A percentile compares a stretch with the other conserved stretches of the same genome.
Evolutionary conservation across 805 yeast species (phyloP).

Genomic region (Metschnikowia koreensis): DNA sequence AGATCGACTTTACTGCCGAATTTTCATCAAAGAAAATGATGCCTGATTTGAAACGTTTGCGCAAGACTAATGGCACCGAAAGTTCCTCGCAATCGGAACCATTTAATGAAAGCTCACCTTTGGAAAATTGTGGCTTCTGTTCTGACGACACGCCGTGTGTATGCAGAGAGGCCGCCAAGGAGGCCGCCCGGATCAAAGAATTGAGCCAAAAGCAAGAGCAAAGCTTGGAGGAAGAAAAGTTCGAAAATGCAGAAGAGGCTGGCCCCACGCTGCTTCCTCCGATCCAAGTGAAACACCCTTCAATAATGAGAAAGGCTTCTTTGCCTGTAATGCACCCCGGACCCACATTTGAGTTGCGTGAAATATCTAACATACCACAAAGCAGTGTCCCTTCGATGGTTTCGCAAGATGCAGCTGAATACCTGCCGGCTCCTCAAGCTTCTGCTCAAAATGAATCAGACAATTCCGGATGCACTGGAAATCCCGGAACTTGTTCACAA

Average conservation of each 20-base stretch:
- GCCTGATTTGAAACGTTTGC: conserved; percentile 39
- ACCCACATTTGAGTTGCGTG: conserved; percentile 53
- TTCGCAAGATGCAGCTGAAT: conserved; percentile 2
- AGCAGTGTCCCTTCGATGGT: conserved; percentile 37
- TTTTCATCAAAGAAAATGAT: conserved; percentile 29
- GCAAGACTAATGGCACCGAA: conserved; percentile 11
- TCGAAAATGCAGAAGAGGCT: conserved; percentile 30
- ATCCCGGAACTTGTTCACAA: conserved; percentile 83
- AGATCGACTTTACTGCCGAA: conserved; percentile 57
- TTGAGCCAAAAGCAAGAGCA: conserved; percentile 20
- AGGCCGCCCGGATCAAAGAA: conserved; percentile 40
- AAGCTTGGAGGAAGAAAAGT: conserved; percentile 12
- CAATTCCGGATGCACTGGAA: conserved; percentile 66
- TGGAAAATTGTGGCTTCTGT: conserved; percentile 90
- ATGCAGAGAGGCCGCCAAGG: conserved; percentile 74
- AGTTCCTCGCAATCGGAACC: conserved; percentile 3
- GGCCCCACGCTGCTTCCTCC: conserved; percentile 42
- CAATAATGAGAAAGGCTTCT: conserved; percentile 28
- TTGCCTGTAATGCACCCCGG: conserved; percentile 66
- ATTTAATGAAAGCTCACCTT: conserved; percentile 48
- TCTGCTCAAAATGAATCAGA: conserved; percentile 15
- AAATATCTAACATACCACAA: conserved; percentile 39
- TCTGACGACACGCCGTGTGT: conserved; percentile 90
- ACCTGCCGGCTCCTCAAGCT: background rate
- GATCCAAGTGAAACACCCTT: conserved; percentile 28